Evolutionary conservation across 2,329 filamentous ascomycete genomes (phyloP).

Genomic region (Talaromyces albobiverticillius): DNA sequence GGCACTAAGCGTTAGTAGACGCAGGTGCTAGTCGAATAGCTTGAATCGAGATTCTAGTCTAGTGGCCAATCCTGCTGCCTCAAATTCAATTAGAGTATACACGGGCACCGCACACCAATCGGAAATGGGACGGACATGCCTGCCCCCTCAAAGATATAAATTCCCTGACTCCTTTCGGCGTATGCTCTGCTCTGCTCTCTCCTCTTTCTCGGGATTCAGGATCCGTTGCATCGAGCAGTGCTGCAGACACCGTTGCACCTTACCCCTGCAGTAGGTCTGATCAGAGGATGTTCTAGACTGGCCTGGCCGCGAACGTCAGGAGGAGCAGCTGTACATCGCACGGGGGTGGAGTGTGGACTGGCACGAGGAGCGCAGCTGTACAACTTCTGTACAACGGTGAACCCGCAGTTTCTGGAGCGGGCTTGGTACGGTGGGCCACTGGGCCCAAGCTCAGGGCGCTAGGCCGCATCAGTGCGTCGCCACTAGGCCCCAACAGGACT

Average conservation of each 20-base stretch:
- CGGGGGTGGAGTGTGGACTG: too few species aligned
- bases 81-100: neutral
- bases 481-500: neutral
- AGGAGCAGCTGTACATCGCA: neutral
- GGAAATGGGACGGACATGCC: too few species aligned
- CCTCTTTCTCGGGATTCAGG: neutral
- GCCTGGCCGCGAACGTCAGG: constrained; percentile 8
- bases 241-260: neutral
- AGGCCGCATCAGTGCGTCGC: neutral
- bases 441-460: neutral
- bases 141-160: too few species aligned
- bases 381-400: too few species aligned
- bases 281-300: neutral
- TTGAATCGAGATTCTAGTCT: neutral
- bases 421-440: too few species aligned
- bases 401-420: too few species aligned
- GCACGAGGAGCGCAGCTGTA: too few species aligned
- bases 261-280: constrained; percentile 10
- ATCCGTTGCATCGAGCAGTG: neutral
- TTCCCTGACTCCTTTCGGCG: too few species aligned
- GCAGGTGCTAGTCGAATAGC: too few species aligned
- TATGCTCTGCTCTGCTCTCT: neutral
- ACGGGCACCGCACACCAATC: too few species aligned
- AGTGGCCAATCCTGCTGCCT: neutral
- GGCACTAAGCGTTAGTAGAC: neutral